Evolutionary conservation across 2,329 filamentous ascomycete genomes (phyloP).

Genomic region (Aureobasidium sp.): DNA sequence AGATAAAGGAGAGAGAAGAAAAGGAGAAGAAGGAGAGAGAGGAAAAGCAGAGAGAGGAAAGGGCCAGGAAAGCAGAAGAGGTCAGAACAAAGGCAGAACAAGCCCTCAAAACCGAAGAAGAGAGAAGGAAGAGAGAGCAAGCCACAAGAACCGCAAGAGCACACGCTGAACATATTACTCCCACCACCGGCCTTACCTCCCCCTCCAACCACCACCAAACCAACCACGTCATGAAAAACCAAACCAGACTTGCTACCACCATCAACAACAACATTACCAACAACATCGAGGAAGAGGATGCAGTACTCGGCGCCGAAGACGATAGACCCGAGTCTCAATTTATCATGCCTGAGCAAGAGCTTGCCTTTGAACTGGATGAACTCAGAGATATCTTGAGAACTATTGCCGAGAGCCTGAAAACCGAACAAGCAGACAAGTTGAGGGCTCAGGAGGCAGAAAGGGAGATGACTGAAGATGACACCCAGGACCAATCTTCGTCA

Average conservation of each 20-base stretch:
- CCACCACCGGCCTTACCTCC: background rate
- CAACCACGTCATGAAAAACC: background rate
- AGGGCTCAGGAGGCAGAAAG: background rate
- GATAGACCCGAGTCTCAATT: background rate
- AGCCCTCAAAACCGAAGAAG: background rate
- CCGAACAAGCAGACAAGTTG: background rate
- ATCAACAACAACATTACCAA: background rate
- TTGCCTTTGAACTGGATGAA: background rate
- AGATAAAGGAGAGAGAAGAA: background rate
- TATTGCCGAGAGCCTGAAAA: background rate
- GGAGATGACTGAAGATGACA: too few relatives aligned
- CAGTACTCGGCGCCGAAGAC: background rate
- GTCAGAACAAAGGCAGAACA: background rate
- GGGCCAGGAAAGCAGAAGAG: background rate
- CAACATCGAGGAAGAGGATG: background rate
- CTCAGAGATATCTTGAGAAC: background rate
- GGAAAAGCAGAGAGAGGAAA: background rate
- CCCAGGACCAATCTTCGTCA: background rate
- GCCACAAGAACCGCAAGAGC: background rate
- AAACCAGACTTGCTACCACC: background rate
- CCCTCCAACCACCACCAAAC: background rate
- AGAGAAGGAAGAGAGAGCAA: background rate
- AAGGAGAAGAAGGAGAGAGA: too few relatives aligned
- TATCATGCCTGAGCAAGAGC: background rate
- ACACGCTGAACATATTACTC: background rate